Evolutionary conservation across 257 asterid species (phyloP), one percentile per base, ranked within the genome.

Genomic region (Cruciata laevipes): DNA sequence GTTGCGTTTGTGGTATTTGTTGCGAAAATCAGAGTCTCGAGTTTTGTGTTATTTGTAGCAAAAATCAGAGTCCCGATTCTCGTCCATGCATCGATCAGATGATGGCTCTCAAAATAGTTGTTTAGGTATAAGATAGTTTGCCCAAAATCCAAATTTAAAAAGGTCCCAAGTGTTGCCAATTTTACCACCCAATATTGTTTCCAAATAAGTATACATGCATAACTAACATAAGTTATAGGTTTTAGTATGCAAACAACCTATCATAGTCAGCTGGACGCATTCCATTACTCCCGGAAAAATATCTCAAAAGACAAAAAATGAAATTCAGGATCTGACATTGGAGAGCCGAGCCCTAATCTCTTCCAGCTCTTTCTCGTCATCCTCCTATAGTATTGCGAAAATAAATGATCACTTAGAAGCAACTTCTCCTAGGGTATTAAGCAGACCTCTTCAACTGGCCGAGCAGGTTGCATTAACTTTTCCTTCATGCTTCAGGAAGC

Each of bases 281-380:
- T n/a, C 24, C 6, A 61, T 18, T 61, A 49, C 17, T 62, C 66
- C 18, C 66, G 3, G 10, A 7, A 62, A 62, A 18, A 35, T 18
- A 24, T 32, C 13, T 33, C 1, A 3, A 3, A 31, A 59, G 60
- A 63, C 25, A 16, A 16, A 40, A 47, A 47, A 13, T 8, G 32
- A 30, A 31, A 20, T n/a, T 51, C 81, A 94, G n/a, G 98, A 90
- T 69, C 99, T 84, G 71, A 94, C 95, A 76, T 83, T 82, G 38
- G 90, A 96, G 1, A 94, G 96, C 1, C 99, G 96, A 33, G 91
- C 99, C 79, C 99, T 78, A 40, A 94, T 89, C 68, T 80, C 92
- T 82, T 94, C 99, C 13, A 94, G 59, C 76, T 90, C 97, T 77
- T 94, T 97, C 80, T 94, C 97, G 14, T 90, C 99, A 44, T 90